Evolutionary conservation across 441 rosid genomes (phyloP), one percentile per base, ranked within the genome.

Genomic region (Hura crepitans): DNA sequence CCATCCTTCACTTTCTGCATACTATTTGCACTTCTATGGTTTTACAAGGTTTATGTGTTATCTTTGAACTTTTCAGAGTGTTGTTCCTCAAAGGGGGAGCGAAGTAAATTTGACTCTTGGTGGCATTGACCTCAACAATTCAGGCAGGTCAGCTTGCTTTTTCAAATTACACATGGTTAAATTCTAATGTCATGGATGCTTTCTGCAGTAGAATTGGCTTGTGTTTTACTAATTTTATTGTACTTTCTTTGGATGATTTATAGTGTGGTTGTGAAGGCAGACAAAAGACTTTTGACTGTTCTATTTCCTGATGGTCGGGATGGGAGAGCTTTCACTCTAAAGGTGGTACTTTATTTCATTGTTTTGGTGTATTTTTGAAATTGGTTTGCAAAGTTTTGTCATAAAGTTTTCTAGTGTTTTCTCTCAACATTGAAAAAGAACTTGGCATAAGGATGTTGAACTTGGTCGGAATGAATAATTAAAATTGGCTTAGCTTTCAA

Each of bases 41-140:
- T 71, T 66, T 57, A 27, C 20, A 61, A 67, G 64, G 51, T 75
- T 81, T 59, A 83, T 59, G 28, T 57, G 35, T 62, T 65, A 28
- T 70, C 45, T 64, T 69, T 73, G 64, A 56, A 63, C 70, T 77
- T 75, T 79, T 77, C 94, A 96, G 99, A 93, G 79, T 78, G 94
- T 89, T 72, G 69, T 80, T 74, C 83, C 88, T 72, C 97, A 86
- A 83, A 93, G 76, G 77, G 98, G 98, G 53, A 71, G 86, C 87
- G 99, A 96, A 86, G 93, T 88, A 65, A 93, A 96, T 84, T 84
- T 91, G 81, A 96, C 92, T 62, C 97, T 96, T 64, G 99, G 99
- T 66, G 99, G 99, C 73, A 93, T 96, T 84, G 98, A 96, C 81
- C 98, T 96, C 89, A 93, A 96, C 98, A 96, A 86, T 87, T 96